Evolutionary conservation across 169 alveolate species (phyloP).

Genomic region (Amoebophrya sp.): DNA sequence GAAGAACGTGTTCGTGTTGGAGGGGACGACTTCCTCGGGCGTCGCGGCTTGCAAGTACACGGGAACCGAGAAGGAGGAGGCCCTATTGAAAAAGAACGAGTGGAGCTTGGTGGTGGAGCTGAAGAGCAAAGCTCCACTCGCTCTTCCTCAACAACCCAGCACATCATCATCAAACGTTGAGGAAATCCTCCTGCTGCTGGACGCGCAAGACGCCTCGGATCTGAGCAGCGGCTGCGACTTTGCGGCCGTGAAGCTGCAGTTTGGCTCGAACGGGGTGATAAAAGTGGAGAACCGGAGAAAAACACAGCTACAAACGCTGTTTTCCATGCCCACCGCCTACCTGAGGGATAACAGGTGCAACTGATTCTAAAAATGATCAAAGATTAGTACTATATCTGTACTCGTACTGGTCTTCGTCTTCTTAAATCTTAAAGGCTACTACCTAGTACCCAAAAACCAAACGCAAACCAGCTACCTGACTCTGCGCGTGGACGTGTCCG

Average conservation of each 20-base stretch:
- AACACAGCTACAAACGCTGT: background rate
- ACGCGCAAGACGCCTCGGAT: background rate
- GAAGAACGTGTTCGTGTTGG: background rate
- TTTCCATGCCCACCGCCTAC: too few species aligned
- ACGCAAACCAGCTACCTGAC: background rate
- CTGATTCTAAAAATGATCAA: too few species aligned
- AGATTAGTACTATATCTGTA: too few species aligned
- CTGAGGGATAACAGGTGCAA: too few species aligned
- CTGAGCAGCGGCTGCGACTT: background rate
- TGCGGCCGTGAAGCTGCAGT: background rate
- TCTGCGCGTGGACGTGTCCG: background rate
- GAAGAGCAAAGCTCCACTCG: too few species aligned
- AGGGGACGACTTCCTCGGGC: background rate
- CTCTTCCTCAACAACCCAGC: too few species aligned
- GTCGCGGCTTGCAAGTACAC: background rate
- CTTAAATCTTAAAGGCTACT: too few species aligned
- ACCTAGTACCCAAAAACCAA: too few species aligned
- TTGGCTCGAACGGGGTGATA: background rate
- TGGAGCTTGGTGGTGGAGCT: too few species aligned
- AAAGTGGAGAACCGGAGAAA: background rate
- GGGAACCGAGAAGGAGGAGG: background rate
- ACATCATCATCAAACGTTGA: background rate
- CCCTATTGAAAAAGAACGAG: too few species aligned
- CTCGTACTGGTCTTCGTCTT: too few species aligned
- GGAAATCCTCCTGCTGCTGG: background rate